A percentile compares a stretch with the other conserved stretches of the same genome.
These are phyloP conservation scores for Phytopythium ostracodes DNA, from an alignment of 352 stramenopile genomes.

Conservation along the genomic window DNA sequence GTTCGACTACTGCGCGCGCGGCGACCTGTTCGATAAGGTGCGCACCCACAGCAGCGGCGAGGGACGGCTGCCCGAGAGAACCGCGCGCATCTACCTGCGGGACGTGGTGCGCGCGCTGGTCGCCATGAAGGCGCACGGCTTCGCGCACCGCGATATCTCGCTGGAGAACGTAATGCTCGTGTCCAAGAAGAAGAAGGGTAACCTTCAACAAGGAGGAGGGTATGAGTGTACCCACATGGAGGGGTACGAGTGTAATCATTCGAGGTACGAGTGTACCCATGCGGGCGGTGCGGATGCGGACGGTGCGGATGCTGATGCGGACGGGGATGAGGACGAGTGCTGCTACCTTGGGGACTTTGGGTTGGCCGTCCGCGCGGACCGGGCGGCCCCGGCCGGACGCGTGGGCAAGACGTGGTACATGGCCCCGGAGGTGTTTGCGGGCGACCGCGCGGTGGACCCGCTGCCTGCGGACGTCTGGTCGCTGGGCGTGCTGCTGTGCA, in stretches of 20 bases:
- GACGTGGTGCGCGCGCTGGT: constrained; percentile 30
- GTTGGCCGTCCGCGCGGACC: constrained; percentile 20
- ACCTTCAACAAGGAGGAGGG: not conserved
- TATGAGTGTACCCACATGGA: not conserved
- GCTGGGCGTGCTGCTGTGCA: constrained; percentile 52
- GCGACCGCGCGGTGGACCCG: constrained; percentile 33
- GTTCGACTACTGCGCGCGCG: constrained; percentile 47
- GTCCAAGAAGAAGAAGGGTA: not conserved
- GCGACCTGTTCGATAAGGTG: constrained; percentile 54
- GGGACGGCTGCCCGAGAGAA: constrained; percentile 27
- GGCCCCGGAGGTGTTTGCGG: constrained; percentile 53
- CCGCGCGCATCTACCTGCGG: constrained; percentile 29
- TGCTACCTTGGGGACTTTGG: constrained; percentile 60
- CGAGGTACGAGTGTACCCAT: not conserved
- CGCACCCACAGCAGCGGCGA: constrained; percentile 24
- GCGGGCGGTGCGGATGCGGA: not conserved
- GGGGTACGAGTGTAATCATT: not conserved
- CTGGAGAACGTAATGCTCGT: constrained; percentile 58
- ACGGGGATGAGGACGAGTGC: constrained; percentile 17
- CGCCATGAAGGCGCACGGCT: constrained; percentile 34
- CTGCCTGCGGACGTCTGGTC: constrained; percentile 57
- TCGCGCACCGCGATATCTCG: constrained; percentile 61
- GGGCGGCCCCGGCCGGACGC: constrained; percentile 16
- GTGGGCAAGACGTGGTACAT: constrained; percentile 72
- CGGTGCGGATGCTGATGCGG: not conserved